These are phyloP conservation scores for Fusarium sp. DNA, from an alignment of 2,329 filamentous ascomycete genomes.

Conservation along the genomic window DNA sequence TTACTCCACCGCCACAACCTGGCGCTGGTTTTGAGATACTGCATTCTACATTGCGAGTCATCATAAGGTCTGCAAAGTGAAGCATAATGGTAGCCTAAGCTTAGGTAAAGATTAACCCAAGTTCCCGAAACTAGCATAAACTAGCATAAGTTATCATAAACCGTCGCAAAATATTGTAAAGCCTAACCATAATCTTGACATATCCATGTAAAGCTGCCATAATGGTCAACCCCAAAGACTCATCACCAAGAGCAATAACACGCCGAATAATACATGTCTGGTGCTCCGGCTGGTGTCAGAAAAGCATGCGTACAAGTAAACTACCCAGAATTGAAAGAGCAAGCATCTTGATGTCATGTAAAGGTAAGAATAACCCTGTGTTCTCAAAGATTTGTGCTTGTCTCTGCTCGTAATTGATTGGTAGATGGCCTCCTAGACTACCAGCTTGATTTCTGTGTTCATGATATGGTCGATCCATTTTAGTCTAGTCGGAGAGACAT, in stretches of 20 bases:
- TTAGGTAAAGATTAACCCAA: background rate
- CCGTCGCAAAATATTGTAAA: background rate
- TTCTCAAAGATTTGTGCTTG: no score
- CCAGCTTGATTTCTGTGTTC: fast-evolving
- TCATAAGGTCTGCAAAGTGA: background rate
- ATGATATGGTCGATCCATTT: fast-evolving
- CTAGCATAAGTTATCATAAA: background rate
- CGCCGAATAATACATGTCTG: fast-evolving
- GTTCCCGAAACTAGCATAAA: background rate
- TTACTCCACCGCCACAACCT: no score
- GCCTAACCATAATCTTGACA: background rate
- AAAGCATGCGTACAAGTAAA: fast-evolving
- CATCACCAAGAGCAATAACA: fast-evolving
- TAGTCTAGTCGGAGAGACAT: fast-evolving
- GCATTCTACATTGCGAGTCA: background rate
- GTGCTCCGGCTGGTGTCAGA: background rate
- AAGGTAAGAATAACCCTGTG: background rate
- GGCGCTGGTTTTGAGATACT: background rate
- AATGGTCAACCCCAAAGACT: no score
- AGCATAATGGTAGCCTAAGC: background rate
- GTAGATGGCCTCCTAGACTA: background rate
- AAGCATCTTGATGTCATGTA: fast-evolving
- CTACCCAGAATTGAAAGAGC: fast-evolving
- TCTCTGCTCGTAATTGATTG: background rate
- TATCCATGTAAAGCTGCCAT: no score